Percentiles rank a stretch among this genome's conserved stretches.
These are phyloP conservation scores for Camelina laxa DNA, from an alignment of 345 rosid species.

Conservation along the genomic window DNA sequence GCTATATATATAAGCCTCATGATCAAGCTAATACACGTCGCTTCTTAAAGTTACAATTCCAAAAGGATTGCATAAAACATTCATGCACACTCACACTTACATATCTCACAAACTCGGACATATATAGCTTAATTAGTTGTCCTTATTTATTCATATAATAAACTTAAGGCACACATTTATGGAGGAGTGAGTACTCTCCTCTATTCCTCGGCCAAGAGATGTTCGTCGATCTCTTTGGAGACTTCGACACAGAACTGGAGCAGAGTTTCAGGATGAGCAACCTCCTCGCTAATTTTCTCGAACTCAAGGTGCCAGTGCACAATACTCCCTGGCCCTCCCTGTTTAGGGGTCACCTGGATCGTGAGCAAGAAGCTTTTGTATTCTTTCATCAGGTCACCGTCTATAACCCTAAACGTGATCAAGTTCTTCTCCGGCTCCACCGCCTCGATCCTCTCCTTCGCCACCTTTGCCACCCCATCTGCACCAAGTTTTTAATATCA, in stretches of 20 bases:
- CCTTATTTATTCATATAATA: slow-evolving; percentile 15
- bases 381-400: neutral
- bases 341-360: neutral
- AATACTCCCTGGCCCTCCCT: neutral
- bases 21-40: slow-evolving; percentile 6
- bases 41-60: slow-evolving; percentile 17
- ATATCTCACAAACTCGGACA: slow-evolving; percentile 23
- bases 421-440: neutral
- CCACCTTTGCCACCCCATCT: neutral
- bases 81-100: slow-evolving; percentile 17
- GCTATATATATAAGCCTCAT: slow-evolving; percentile 1
- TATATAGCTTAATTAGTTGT: neutral
- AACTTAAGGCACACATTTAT: neutral
- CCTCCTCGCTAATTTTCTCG: neutral
- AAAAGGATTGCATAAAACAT: neutral
- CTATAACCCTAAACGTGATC: neutral
- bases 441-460: neutral
- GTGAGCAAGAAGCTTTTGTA: slow-evolving; percentile 6
- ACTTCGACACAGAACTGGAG: neutral
- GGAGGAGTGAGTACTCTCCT: neutral
- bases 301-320: neutral
- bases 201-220: slow-evolving; percentile 1
- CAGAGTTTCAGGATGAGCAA: neutral
- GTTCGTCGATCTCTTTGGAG: neutral
- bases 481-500: neutral